These are phyloP conservation scores for Serendipita indica DNA, from an alignment of 768 basidiomycete genomes.

Conservation along the genomic window DNA sequence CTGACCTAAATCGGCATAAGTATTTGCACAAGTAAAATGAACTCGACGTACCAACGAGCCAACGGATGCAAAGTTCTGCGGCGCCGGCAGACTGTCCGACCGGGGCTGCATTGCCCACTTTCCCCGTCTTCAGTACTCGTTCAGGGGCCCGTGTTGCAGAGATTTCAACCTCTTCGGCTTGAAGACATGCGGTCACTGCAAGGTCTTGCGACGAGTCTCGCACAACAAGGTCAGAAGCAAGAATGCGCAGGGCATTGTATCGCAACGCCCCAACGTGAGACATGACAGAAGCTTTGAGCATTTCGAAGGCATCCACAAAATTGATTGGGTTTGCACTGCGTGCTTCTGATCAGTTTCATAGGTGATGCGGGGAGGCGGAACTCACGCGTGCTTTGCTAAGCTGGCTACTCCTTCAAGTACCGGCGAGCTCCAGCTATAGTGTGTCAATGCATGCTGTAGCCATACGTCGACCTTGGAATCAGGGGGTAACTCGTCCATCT, in stretches of 20 bases:
- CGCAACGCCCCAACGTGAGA: slow-evolving; percentile 62
- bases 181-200: slow-evolving; percentile 49
- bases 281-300: slow-evolving; percentile 39
- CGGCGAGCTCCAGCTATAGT: slow-evolving; percentile 45
- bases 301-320: slow-evolving; percentile 37
- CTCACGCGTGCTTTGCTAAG: slow-evolving; percentile 35
- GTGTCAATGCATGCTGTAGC: slow-evolving; percentile 29
- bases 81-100: slow-evolving; percentile 34
- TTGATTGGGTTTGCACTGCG: slow-evolving; percentile 14
- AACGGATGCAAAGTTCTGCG: slow-evolving; percentile 50
- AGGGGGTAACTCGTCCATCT: slow-evolving; percentile 33
- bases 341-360: slow-evolving; percentile 14
- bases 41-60: slow-evolving; percentile 48
- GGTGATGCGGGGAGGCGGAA: background rate
- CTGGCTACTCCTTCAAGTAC: slow-evolving; percentile 41
- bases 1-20: slow-evolving; percentile 45
- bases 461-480: slow-evolving; percentile 36
- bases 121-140: slow-evolving; percentile 59
- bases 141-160: slow-evolving; percentile 59
- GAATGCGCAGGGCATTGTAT: slow-evolving; percentile 45
- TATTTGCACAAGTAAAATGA: background rate
- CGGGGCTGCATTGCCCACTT: slow-evolving; percentile 45
- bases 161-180: slow-evolving; percentile 53
- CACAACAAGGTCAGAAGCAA: slow-evolving; percentile 38
- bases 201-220: slow-evolving; percentile 23